Evolutionary conservation across 139 green algal genomes (phyloP).

Genomic region (Spirogloea muscicola): DNA sequence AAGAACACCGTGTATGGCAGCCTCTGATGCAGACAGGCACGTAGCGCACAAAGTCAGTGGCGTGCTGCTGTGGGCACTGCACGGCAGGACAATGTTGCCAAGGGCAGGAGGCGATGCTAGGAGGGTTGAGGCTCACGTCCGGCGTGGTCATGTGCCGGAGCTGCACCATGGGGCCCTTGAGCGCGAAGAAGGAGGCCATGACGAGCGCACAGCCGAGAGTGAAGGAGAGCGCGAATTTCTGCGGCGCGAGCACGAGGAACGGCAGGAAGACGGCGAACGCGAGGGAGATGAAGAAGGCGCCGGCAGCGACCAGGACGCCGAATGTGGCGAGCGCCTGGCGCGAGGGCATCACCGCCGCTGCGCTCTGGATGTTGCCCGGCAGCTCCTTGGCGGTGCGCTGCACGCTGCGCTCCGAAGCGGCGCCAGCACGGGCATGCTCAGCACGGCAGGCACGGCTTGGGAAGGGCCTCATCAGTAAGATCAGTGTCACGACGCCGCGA

Average conservation of each 20-base stretch:
- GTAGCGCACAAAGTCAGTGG: too few species aligned
- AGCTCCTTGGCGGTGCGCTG: conserved; percentile 22
- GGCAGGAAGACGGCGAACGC: conserved; percentile 87
- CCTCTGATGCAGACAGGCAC: too few species aligned
- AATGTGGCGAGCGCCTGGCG: conserved; percentile 18
- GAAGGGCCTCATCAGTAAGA: too few species aligned
- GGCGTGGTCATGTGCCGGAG: conserved; percentile 75
- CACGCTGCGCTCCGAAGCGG: too few species aligned
- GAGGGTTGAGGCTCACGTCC: conserved; percentile 59
- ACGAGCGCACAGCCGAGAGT: conserved; percentile 73
- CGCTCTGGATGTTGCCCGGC: conserved; percentile 36
- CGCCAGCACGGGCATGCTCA: too few species aligned
- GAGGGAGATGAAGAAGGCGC: conserved; percentile 72
- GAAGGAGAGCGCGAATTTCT: conserved; percentile 93
- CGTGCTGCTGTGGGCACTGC: too few species aligned
- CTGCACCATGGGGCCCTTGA: conserved; percentile 72
- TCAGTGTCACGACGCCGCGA: too few species aligned
- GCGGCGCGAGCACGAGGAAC: conserved; percentile 80
- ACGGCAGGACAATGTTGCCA: too few species aligned
- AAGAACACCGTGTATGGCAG: too few species aligned
- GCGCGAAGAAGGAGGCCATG: conserved; percentile 69
- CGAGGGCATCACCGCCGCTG: conserved; percentile 29
- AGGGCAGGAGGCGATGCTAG: too few species aligned
- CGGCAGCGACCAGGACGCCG: not conserved
- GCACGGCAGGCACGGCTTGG: too few species aligned